phyloP scores from a whole-genome alignment of 768 basidiomycete genomes.

The Tulasnella sp. region DNA sequence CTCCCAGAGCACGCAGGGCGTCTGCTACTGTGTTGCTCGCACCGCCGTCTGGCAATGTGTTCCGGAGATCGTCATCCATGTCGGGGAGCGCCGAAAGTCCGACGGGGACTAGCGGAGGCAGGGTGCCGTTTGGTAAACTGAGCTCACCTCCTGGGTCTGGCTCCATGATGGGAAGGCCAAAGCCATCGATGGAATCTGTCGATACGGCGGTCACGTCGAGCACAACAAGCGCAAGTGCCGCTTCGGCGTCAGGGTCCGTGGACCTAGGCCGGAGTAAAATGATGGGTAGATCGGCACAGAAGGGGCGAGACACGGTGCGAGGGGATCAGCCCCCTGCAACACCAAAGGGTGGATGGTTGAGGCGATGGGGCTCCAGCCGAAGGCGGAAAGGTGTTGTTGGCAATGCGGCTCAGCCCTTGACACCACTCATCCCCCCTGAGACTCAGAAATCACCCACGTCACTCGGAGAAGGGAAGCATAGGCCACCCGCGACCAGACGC shows the following conservation, averaged over 20 bases:
- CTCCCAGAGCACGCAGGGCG: neutral
- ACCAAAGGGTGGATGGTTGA: neutral
- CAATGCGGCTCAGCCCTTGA: neutral
- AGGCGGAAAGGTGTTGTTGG: neutral
- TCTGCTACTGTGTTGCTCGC: slow-evolving; percentile 3
- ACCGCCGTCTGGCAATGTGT: neutral
- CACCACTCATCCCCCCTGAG: neutral
- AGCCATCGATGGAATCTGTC: too few relatives aligned
- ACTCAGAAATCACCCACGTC: neutral
- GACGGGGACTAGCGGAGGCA: neutral
- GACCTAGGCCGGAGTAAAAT: neutral
- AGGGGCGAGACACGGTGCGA: neutral
- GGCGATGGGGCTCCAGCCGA: neutral
- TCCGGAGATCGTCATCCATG: slow-evolving; percentile 9
- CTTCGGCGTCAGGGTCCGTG: too few relatives aligned
- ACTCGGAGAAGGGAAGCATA: neutral
- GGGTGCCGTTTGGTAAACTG: too few relatives aligned
- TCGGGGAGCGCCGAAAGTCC: neutral
- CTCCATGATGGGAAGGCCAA: neutral
- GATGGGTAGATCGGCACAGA: neutral
- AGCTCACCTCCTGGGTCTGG: neutral
- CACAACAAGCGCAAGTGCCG: neutral
- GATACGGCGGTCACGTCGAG: neutral
- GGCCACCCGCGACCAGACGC: neutral
- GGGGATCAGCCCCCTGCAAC: neutral